These are phyloP conservation scores for Massariosphaeria phaeospora DNA, from an alignment of 495 filamentous ascomycete genomes.

Conservation along the genomic window DNA sequence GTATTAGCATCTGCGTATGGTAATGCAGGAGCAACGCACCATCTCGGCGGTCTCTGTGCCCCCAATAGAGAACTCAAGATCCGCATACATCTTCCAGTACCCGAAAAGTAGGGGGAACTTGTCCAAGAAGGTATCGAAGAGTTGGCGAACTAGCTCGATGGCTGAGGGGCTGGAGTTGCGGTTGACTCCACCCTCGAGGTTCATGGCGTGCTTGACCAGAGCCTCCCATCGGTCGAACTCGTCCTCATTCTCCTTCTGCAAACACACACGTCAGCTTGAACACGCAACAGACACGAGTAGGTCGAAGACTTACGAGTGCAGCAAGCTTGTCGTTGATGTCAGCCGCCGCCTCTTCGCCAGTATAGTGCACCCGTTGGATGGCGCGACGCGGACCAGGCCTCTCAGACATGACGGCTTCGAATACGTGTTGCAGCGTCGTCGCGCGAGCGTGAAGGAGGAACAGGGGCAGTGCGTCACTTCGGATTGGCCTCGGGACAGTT, in stretches of 20 bases:
- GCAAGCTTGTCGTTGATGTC: constrained; percentile 73
- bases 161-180: constrained; percentile 94
- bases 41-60: constrained; percentile 97
- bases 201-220: constrained; percentile 74
- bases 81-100: constrained; percentile 99
- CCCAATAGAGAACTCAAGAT: constrained; percentile 92
- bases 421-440: no score
- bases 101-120: constrained; percentile 96
- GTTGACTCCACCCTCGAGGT: constrained; percentile 87
- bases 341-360: constrained; percentile 77
- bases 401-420: neutral
- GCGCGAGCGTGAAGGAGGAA: no score
- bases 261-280: neutral
- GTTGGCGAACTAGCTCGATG: constrained; percentile 73
- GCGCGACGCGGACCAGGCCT: neutral
- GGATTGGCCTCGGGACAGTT: no score
- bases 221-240: constrained; percentile 95
- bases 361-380: constrained; percentile 57
- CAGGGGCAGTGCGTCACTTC: no score
- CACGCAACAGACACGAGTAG: neutral
- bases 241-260: constrained; percentile 51
- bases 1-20: neutral
- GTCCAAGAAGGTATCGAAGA: constrained; percentile 87
- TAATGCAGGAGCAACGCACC: constrained; percentile 50
- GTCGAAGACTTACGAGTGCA: constrained; percentile 64